Conservation (phyloP, 2,329 filamentous ascomycete species). For the Fusarium denticulatum region DNA sequence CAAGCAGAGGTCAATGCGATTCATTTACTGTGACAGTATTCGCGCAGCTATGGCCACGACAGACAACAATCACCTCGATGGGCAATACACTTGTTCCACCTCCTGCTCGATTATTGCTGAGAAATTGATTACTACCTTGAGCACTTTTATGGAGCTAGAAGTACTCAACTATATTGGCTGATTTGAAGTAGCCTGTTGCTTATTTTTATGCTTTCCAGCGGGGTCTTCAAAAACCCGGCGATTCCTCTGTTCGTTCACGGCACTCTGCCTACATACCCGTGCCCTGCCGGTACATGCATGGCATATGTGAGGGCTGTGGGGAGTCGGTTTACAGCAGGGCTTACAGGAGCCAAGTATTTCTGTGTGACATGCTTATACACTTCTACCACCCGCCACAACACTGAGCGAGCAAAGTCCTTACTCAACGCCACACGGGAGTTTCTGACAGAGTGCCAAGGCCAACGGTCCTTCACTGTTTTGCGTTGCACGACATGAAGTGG, state of each 20-base stretch:
- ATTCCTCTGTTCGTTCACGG: slow-evolving; percentile 28
- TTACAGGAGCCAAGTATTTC: slow-evolving; percentile 19
- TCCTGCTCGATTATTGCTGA: slow-evolving; percentile 13
- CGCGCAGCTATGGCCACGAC: slow-evolving; percentile 19
- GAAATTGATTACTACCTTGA: slow-evolving; percentile 6
- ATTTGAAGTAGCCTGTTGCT: background rate
- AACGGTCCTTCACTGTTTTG: slow-evolving; percentile 14
- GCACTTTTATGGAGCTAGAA: slow-evolving; percentile 9
- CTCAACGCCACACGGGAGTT: slow-evolving; percentile 11
- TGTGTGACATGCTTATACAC: slow-evolving; percentile 34
- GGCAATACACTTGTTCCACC: background rate
- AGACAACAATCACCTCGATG: slow-evolving; percentile 13
- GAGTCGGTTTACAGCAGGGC: slow-evolving; percentile 14
- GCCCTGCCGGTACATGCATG: slow-evolving; percentile 43
- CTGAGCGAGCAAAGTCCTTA: slow-evolving; percentile 1
- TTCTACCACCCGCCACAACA: slow-evolving; percentile 23
- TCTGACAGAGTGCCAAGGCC: slow-evolving; percentile 16
- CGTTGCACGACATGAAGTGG: background rate
- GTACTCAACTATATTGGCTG: slow-evolving; percentile 13
- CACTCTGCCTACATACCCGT: slow-evolving; percentile 29
- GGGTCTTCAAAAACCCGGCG: slow-evolving; percentile 18
- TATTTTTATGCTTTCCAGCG: background rate
- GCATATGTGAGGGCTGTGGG: slow-evolving; percentile 13
- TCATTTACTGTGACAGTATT: slow-evolving; percentile 25
- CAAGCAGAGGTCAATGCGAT: slow-evolving; percentile 37